Percentiles rank a stretch among this genome's conserved stretches.
These are phyloP conservation scores for Leishmania major DNA, from an alignment of 208 protist genomes.

Conservation along the genomic window DNA sequence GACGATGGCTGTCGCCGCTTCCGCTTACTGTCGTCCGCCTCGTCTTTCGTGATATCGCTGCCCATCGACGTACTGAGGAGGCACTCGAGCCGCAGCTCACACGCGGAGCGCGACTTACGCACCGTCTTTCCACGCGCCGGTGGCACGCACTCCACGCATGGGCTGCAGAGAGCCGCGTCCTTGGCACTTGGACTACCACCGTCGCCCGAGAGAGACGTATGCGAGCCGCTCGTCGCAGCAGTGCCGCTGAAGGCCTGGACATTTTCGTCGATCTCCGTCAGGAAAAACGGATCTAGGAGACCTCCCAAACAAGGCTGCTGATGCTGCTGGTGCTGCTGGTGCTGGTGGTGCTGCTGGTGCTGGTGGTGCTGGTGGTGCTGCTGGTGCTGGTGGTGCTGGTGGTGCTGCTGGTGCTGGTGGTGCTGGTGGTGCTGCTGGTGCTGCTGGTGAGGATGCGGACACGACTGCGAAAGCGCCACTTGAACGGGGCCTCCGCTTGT, in stretches of 20 bases:
- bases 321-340: neutral
- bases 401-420: neutral
- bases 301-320: neutral
- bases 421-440: no score
- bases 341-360: neutral
- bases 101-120: neutral
- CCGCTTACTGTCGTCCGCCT: neutral
- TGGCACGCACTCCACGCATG: neutral
- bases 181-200: neutral
- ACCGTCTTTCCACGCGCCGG: neutral
- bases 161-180: neutral
- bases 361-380: neutral
- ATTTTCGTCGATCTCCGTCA: constrained; percentile 15
- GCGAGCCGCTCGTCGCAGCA: neutral
- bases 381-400: neutral
- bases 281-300: constrained; percentile 4
- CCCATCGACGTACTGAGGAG: neutral
- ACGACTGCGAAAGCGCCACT: neutral
- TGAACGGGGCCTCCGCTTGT: neutral
- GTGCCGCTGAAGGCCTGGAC: neutral
- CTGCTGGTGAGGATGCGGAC: neutral
- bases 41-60: neutral
- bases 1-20: constrained; percentile 1
- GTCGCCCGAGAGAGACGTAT: neutral
- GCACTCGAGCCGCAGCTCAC: neutral